phyloP scores from a whole-genome alignment of 371 early-diverging fungal genomes.

The Rhizomucor pusillus region DNA sequence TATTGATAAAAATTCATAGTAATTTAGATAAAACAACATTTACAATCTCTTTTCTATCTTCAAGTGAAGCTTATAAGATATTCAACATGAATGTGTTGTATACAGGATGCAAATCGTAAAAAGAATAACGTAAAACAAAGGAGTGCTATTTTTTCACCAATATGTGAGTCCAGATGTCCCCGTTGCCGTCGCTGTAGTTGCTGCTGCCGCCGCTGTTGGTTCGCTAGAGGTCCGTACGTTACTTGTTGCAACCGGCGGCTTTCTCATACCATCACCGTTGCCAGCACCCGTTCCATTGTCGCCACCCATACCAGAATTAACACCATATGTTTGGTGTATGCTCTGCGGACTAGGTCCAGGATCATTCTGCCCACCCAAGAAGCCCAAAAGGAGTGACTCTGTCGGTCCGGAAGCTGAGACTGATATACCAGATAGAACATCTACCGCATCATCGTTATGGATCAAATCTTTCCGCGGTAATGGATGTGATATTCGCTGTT shows the following conservation, averaged over 20 bases:
- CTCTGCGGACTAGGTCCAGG: not conserved
- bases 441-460: constrained; percentile 4
- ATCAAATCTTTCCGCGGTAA: not conserved
- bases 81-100: too few species aligned
- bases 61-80: too few species aligned
- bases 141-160: not conserved
- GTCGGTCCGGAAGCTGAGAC: not conserved
- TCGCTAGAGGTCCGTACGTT: too few species aligned
- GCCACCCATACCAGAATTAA: not conserved
- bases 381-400: not conserved
- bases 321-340: not conserved
- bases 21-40: too few species aligned
- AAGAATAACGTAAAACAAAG: too few species aligned
- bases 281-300: not conserved
- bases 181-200: not conserved
- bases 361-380: not conserved
- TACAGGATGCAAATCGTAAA: too few species aligned
- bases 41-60: too few species aligned
- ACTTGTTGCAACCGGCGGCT: too few species aligned
- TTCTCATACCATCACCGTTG: not conserved
- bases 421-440: constrained; percentile 8
- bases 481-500: not conserved
- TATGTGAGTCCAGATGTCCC: not conserved
- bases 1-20: too few species aligned
- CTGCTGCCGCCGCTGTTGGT: not conserved